Evolutionary conservation across 2,329 filamentous ascomycete species (phyloP).

Genomic region (Beauveria caledonica): DNA sequence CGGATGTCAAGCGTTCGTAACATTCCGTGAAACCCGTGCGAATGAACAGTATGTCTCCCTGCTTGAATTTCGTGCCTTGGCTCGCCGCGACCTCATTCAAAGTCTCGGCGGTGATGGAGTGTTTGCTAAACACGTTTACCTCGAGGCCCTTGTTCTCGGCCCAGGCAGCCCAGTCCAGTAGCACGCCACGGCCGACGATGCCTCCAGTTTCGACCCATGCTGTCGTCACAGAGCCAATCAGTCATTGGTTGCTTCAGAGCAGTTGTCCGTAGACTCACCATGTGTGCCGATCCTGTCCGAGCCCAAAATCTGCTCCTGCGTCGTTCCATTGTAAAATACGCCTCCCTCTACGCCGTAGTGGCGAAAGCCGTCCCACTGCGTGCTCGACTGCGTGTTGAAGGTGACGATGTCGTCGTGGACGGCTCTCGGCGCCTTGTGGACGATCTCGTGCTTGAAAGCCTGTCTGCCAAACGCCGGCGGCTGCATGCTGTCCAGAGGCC

Average conservation of each 20-base stretch:
- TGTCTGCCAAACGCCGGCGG: conserved; percentile 26
- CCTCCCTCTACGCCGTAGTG: conserved; percentile 31
- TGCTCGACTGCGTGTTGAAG: conserved; percentile 30
- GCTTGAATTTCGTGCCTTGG: conserved; percentile 33
- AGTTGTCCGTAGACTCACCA: conserved; percentile 14
- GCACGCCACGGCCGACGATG: conserved; percentile 41
- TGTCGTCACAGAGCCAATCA: neutral
- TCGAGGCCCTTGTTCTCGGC: conserved; percentile 28
- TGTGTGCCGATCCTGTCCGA: conserved; percentile 23
- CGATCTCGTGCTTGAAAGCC: conserved; percentile 22
- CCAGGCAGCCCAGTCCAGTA: conserved; percentile 45
- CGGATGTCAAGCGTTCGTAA: conserved; percentile 29
- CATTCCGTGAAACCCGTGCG: conserved; percentile 42
- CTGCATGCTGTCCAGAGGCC: conserved; percentile 25
- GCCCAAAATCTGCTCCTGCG: conserved; percentile 35
- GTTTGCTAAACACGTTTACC: conserved; percentile 31
- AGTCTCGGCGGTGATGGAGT: conserved; percentile 33
- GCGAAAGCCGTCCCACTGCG: conserved; percentile 32
- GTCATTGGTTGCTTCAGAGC: neutral
- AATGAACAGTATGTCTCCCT: conserved; percentile 50
- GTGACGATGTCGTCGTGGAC: conserved; percentile 26
- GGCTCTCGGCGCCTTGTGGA: conserved; percentile 20
- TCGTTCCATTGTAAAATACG: conserved; percentile 25
- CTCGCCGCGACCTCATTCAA: conserved; percentile 36
- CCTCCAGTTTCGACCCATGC: conserved; percentile 29